Evolutionary conservation across 179 eudicot genomes (phyloP), one percentile per base, ranked within the genome.

Genomic region (Kewa caespitosa): DNA sequence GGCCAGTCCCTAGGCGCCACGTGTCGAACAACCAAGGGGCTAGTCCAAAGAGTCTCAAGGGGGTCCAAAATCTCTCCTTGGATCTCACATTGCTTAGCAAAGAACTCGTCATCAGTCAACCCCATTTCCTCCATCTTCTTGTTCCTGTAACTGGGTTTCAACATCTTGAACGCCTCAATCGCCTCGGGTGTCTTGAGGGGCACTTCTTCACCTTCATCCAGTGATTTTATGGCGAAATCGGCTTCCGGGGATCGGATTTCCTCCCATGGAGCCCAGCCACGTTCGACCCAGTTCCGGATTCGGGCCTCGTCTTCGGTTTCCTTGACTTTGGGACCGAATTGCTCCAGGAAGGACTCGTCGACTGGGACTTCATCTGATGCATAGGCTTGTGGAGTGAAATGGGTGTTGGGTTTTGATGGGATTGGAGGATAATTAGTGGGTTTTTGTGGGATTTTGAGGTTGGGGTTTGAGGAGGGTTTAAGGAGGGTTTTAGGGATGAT

Each of bases 231-330:
- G 4, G 99, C 99, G 55, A 95, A 95, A 66, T 86, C 89, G 11
- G 88, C 99, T 76, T 95, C 99, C 0, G 97, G 97, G 12, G 92
- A 70, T 32, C 91, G 86, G 38, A 95, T 90, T 71, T 93, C 97
- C 46, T 95, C 99, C 99, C 99, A 95, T 0, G 99, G 99, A 6
- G 99, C 99, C 99, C 99, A 95, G 0, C 95, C 97, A 0, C 93
- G 86, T 10, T 93, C 93, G 6, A 91, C 77, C 99, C 99, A 95
- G 89, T 91, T 90, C 27, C 85, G 84, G 43, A 85, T 85, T 2
- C 97, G 90, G 33, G 99, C 97, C 50, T 87, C 95, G 6, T 91
- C 95, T 70, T 92, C 95, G 31, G 91, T 59, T 39, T 90, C 91
- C 8, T 69, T 83, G 68, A 87, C 92, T 73, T 87, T 89, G 0